phyloP scores from a whole-genome alignment of 1,284 basidiomycete species.

The Leccinum holopus region DNA sequence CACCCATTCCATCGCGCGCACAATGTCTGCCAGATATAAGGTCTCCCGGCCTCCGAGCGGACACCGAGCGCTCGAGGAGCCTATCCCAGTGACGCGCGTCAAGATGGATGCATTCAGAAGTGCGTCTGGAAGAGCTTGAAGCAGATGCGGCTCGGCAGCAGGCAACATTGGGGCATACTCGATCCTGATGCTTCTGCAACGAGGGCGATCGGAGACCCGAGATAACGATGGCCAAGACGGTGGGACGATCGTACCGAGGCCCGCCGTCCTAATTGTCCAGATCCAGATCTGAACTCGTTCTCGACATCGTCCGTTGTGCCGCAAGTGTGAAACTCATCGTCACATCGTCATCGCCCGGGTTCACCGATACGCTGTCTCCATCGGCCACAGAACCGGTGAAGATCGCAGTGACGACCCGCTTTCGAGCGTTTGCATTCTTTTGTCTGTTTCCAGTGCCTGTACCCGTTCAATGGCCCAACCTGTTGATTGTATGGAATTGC shows the following conservation, averaged over 20 bases:
- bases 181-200: no score
- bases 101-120: no score
- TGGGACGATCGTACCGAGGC: no score
- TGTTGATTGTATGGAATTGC: constrained; percentile 5
- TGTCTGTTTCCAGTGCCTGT: constrained; percentile 6
- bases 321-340: background rate
- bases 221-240: no score
- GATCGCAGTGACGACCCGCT: constrained; percentile 32
- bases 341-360: background rate
- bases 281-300: background rate
- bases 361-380: background rate
- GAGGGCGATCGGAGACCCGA: constrained; percentile 17
- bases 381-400: constrained; percentile 24
- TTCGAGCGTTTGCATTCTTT: constrained; percentile 11
- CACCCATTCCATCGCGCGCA: constrained; percentile 19
- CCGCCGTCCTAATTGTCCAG: constrained; percentile 1
- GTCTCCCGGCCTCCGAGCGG: background rate
- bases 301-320: background rate
- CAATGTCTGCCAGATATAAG: constrained; percentile 11
- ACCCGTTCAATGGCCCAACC: background rate
- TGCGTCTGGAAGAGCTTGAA: no score
- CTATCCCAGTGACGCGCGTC: background rate
- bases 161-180: no score
- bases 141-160: no score
- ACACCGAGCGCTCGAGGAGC: background rate